phyloP scores from a whole-genome alignment of 345 rosid genomes.

The Populus davidiana region DNA sequence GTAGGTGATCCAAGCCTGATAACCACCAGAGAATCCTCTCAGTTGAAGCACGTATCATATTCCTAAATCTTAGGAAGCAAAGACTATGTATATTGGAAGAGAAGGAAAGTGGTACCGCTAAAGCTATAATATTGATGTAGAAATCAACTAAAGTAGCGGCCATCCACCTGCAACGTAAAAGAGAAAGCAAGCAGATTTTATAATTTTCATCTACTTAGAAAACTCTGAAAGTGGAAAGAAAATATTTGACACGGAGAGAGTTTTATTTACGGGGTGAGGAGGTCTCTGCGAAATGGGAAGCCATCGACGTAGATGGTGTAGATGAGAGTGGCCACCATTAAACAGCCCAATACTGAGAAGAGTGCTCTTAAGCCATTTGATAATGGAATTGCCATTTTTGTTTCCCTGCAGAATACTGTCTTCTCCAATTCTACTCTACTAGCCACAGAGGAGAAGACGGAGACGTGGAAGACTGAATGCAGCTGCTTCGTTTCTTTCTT shows the following conservation, averaged over 20 bases:
- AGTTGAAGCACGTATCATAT: neutral
- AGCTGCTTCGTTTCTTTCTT: too few relatives aligned
- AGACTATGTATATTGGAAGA: neutral
- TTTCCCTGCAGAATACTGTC: neutral
- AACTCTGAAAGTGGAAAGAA: neutral
- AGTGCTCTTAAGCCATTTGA: slow-evolving; percentile 40
- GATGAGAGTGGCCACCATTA: slow-evolving; percentile 51
- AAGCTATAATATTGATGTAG: slow-evolving; percentile 51
- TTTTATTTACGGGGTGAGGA: slow-evolving; percentile 61
- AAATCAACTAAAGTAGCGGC: slow-evolving; percentile 65
- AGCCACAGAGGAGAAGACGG: slow-evolving; percentile 2
- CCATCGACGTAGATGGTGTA: slow-evolving; percentile 63
- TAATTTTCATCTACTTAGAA: neutral
- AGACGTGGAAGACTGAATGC: neutral
- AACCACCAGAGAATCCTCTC: neutral
- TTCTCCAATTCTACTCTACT: neutral
- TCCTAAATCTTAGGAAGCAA: neutral
- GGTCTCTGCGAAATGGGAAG: slow-evolving; percentile 63
- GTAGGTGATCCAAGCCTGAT: slow-evolving; percentile 73
- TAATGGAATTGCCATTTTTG: slow-evolving; percentile 38
- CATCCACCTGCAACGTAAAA: slow-evolving; percentile 60
- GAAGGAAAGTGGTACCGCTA: slow-evolving; percentile 42
- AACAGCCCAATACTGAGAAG: slow-evolving; percentile 41
- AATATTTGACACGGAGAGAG: neutral
- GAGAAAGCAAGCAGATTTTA: neutral